These are phyloP conservation scores for Saccharum spontaneum DNA, from an alignment of 176 grass and related monocot genomes.

Conservation along the genomic window DNA sequence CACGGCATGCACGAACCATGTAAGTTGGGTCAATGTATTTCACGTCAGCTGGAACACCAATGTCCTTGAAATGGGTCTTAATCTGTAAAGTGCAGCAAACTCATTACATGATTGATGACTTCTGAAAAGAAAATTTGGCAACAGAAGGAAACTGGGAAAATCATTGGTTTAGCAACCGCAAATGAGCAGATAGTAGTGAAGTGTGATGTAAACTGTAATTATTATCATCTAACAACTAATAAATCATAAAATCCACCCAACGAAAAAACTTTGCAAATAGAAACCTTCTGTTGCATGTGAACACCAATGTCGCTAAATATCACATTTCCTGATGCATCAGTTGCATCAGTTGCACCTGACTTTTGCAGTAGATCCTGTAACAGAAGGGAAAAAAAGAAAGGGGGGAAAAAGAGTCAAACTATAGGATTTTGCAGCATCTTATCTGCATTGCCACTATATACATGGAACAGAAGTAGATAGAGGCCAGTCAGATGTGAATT, in stretches of 20 bases:
- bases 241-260: neutral
- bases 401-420: neutral
- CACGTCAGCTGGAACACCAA: conserved; percentile 74
- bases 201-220: neutral
- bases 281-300: conserved; percentile 86
- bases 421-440: neutral
- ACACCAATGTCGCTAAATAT: conserved; percentile 93
- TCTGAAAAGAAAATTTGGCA: neutral
- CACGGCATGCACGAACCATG: conserved; percentile 88
- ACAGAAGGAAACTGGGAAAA: neutral
- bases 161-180: neutral
- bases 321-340: conserved; percentile 88
- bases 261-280: neutral
- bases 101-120: neutral
- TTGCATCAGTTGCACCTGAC: conserved; percentile 83
- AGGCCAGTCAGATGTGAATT: neutral
- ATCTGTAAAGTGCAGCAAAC: conserved; percentile 54
- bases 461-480: neutral
- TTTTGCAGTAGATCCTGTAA: conserved; percentile 79
- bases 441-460: neutral
- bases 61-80: conserved; percentile 89
- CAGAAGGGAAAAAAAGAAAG: conserved; percentile 9
- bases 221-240: neutral
- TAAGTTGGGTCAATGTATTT: conserved; percentile 98
- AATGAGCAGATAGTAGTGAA: conserved; percentile 24